Evolutionary conservation across 73 alveolate species (phyloP), one percentile per base, ranked within the genome.

Genomic region (Paramecium sonneborni): DNA sequence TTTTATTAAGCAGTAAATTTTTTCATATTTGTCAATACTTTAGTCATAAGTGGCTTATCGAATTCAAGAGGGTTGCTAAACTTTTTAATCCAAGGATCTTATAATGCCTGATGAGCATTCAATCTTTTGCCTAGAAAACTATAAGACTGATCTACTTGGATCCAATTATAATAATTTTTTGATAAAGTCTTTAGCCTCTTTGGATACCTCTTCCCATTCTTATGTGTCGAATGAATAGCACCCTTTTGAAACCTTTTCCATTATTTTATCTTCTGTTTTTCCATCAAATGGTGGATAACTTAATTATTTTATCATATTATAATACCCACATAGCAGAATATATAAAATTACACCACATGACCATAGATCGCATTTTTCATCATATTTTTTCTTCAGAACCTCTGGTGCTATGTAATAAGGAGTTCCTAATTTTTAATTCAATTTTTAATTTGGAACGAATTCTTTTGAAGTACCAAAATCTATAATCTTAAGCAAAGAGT

Each of bases 111-210:
- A 55, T 87, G 85, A 5, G 97, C 97, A 12, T 95, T 48, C 11
- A 86, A 62, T 41, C 99, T 69, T 32, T 93, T 67, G 44, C 24
- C 68, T 52, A 52, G 18, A 23, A 52, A 52, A n/a, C 12, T 52
- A n/a, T n/a, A 18, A 18, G 18, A 52, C 30, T 46, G 3, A 46
- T 4, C 30, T 43, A n/a, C 79, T 82, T 35, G 98, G 97, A 46
- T 93, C 95, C 26, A 95, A 68, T 46, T 69, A 44, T 24, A 96
- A 87, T 57, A 96, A 74, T 44, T 95, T 93, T 37, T 86, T 55
- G 39, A 96, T 95, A 28, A 96, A 86, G 26, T 94, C 93, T 69
- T 96, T 96, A 41, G 98, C 99, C 48, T 84, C 93, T n/a, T 89
- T 93, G 1, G 96, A 85, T 6, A 96, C 94, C 26, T 87, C 91